phyloP scores from a whole-genome alignment of 116 monocot species.

The Phalaenopsis hybrid region DNA sequence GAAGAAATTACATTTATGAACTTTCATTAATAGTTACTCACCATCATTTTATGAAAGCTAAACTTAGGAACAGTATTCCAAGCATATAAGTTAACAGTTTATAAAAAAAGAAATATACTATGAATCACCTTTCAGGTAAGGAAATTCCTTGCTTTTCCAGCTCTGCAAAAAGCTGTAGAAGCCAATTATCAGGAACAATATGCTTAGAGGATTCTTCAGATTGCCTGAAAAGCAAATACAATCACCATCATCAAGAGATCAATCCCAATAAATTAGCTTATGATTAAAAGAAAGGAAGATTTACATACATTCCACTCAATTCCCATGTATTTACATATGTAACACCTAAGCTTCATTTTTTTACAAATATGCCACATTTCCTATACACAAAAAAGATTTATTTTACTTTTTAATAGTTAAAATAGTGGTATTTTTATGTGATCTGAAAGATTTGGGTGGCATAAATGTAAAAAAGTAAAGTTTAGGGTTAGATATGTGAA shows the following conservation, averaged over 20 bases:
- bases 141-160: slow-evolving; percentile 63
- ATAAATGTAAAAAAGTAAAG: too few relatives aligned
- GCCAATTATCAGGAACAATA: slow-evolving; percentile 43
- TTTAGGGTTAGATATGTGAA: too few relatives aligned
- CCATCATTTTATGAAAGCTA: background rate
- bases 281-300: background rate
- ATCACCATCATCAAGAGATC: slow-evolving; percentile 1
- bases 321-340: too few relatives aligned
- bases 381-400: too few relatives aligned
- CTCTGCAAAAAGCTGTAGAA: slow-evolving; percentile 40
- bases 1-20: background rate
- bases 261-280: background rate
- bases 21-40: background rate
- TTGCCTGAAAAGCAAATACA: slow-evolving; percentile 26
- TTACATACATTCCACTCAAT: too few relatives aligned
- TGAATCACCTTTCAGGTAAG: slow-evolving; percentile 74
- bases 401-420: too few relatives aligned
- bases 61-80: background rate
- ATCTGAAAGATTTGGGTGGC: too few relatives aligned
- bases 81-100: background rate
- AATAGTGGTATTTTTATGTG: too few relatives aligned
- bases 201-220: slow-evolving; percentile 30
- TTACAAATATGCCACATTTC: too few relatives aligned
- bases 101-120: background rate
- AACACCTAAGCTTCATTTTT: too few relatives aligned